phyloP scores from a whole-genome alignment of 805 yeast species.

The Ogataea polymorpha region DNA sequence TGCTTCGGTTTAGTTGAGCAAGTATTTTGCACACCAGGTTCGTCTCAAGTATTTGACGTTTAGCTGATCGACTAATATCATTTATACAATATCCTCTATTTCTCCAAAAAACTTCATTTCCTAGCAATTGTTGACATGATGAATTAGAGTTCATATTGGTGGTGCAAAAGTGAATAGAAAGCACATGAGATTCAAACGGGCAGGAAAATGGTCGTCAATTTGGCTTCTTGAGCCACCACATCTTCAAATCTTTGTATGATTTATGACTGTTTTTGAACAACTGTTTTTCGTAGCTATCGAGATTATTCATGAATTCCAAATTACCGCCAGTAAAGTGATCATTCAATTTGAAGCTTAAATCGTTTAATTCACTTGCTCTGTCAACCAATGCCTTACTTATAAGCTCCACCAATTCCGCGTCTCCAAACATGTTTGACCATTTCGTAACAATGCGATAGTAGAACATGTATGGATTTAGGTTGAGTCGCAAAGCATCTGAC shows the following conservation, averaged over 20 bases:
- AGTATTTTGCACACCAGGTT: too few species aligned
- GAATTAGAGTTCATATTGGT: too few species aligned
- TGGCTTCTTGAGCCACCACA: conserved; percentile 22
- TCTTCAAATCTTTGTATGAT: conserved; percentile 27
- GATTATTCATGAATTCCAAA: conserved; percentile 51
- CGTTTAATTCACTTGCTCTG: conserved; percentile 70
- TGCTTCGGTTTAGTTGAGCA: too few species aligned
- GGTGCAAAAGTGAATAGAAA: too few species aligned
- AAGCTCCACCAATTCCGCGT: conserved; percentile 54
- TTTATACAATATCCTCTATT: too few species aligned
- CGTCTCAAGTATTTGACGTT: too few species aligned
- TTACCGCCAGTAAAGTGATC: conserved; percentile 29
- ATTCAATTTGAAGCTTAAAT: conserved; percentile 49
- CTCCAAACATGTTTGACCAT: conserved; percentile 75
- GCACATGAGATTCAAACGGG: too few species aligned
- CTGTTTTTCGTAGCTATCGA: conserved; percentile 75
- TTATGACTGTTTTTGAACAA: conserved; percentile 54
- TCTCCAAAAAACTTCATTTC: too few species aligned
- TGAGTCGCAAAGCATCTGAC: conserved; percentile 42
- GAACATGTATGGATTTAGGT: conserved; percentile 24
- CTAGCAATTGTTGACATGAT: too few species aligned
- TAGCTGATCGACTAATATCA: too few species aligned
- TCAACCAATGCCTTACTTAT: conserved; percentile 50
- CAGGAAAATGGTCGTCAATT: background rate
- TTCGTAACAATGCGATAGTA: conserved; percentile 68